Evolutionary conservation across 176 grass and related monocot species (phyloP).

Genomic region (Phyllostachys edulis): DNA sequence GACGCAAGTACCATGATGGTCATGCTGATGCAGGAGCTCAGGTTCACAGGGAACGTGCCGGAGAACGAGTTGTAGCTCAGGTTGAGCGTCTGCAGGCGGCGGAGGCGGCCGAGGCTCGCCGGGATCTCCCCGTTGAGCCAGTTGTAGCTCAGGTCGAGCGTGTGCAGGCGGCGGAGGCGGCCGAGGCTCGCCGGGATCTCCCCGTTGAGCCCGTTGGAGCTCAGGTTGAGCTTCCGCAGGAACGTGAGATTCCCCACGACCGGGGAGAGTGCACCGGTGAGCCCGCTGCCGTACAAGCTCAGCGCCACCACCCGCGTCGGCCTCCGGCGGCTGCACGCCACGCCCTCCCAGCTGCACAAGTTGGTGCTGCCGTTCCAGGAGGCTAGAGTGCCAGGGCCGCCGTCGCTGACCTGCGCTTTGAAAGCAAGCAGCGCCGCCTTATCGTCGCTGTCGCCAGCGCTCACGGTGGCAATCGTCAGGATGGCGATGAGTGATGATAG

Average conservation of each 20-base stretch:
- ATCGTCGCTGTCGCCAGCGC: neutral
- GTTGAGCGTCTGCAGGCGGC: neutral
- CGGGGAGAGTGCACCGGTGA: conserved; percentile 5
- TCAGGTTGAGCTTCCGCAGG: no score
- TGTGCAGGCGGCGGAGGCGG: no score
- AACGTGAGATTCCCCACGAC: neutral
- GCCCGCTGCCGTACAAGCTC: neutral
- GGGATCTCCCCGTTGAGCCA: neutral
- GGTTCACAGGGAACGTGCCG: neutral
- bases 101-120: neutral
- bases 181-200: no score
- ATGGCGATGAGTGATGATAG: neutral
- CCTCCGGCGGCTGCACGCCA: neutral
- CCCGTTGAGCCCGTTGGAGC: no score
- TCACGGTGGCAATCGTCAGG: neutral
- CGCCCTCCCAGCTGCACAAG: conserved; percentile 13
- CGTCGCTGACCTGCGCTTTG: neutral
- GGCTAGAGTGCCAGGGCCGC: neutral
- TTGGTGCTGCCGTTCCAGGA: neutral
- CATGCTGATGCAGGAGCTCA: neutral
- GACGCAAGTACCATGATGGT: rapidly evolving
- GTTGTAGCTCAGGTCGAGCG: neutral
- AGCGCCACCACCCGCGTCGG: neutral
- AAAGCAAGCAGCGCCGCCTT: neutral
- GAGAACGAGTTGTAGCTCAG: neutral